Evolutionary conservation across 2,329 filamentous ascomycete genomes (phyloP), one percentile per base, ranked within the genome.

Genomic region (Leptographium wingfieldii): DNA sequence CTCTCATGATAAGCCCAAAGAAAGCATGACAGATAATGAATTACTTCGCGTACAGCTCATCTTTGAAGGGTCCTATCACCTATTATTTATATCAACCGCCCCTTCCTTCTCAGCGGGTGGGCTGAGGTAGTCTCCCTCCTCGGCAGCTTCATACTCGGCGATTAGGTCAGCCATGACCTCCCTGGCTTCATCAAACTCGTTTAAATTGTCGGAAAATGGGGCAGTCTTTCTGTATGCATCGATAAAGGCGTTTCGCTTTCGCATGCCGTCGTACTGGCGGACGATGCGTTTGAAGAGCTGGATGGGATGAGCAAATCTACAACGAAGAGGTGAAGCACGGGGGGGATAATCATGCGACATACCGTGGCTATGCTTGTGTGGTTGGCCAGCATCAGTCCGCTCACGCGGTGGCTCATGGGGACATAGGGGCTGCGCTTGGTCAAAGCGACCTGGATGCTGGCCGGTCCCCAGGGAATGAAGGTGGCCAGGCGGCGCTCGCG

Each of bases 391-490:
- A 99, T 99, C 61, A 99, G 81, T 2, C 94, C 94, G 65, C 90
- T 96, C 59, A 99, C 94, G 56, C 94, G 87, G 70, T 96, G 91
- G 66, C 89, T 90, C 77, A 95, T 95, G 59, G 90, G 88, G 51
- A 96, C 87, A 70, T 99, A 97, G 1, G 95, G 95, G 51, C 92
- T 96, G 69, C 95, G 90, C 77, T 96, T 96, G 2, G 94, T 96
- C 63, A 99, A 75, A 3, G 94, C 95, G 14, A 99, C 94, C 73
- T 99, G 94, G 65, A 99, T 99, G 69, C 90, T 95, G 33, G 94
- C 94, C 1, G 94, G 94, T 0, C 94, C 94, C 94, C 94, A 99
- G 11, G 95, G 94, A 64, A 99, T 99, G 70, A 99, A 99, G 0
- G 90, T 95, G 11, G 94, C 95, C 59, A 99, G 81, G 62, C 90